A percentile compares a stretch with the other conserved stretches of the same genome.
phyloP scores from a whole-genome alignment of 2,329 filamentous ascomycete species.

The Phaeosphaeriaceae sp. region DNA sequence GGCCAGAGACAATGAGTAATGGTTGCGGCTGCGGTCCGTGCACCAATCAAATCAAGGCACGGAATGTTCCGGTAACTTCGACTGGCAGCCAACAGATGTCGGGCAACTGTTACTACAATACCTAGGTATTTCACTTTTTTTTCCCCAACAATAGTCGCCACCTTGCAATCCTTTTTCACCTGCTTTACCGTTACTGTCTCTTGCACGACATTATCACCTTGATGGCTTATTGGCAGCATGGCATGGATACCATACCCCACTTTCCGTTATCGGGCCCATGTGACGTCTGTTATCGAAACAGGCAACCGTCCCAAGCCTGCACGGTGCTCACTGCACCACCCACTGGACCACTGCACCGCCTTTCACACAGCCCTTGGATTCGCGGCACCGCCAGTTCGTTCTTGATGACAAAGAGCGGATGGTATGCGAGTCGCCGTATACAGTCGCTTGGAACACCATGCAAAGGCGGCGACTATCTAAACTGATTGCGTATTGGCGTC shows the following conservation, averaged over 20 bases:
- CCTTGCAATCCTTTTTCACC: too few relatives aligned
- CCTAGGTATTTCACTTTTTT: not conserved
- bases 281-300: constrained; percentile 25
- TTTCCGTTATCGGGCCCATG: constrained; percentile 37
- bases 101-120: not conserved
- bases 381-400: too few relatives aligned
- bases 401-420: too few relatives aligned
- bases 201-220: not conserved
- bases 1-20: constrained; percentile 28
- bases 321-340: constrained; percentile 21
- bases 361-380: too few relatives aligned
- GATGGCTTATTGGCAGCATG: not conserved
- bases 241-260: too few relatives aligned
- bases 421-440: too few relatives aligned
- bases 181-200: not conserved
- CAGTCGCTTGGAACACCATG: too few relatives aligned
- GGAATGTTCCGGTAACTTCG: constrained; percentile 46
- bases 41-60: constrained; percentile 36
- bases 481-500: too few relatives aligned
- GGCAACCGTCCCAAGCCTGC: constrained; percentile 15
- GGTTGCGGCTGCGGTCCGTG: constrained; percentile 27
- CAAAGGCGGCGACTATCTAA: too few relatives aligned
- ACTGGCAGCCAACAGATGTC: not conserved
- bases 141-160: too few relatives aligned
- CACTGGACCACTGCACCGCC: too few relatives aligned